Evolutionary conservation across 1,139 yeast genomes (phyloP).

Genomic region (Suhomyces coccinellae): DNA sequence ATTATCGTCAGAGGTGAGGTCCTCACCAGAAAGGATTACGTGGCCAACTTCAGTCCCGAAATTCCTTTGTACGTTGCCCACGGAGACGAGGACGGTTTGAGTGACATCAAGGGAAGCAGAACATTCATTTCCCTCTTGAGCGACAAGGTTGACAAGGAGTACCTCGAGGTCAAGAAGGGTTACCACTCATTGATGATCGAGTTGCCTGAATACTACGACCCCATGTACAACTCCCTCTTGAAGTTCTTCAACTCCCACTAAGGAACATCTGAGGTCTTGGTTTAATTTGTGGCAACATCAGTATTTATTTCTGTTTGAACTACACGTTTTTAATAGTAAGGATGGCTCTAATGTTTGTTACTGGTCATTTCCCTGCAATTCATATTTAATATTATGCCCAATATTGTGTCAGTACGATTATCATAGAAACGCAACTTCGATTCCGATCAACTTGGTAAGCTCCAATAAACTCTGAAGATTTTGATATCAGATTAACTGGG

Average conservation of each 20-base stretch:
- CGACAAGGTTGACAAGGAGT: conserved; percentile 30
- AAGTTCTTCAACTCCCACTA: conserved; percentile 3
- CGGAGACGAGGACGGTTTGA: conserved; percentile 47
- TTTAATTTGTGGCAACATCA: neutral
- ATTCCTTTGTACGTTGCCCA: conserved; percentile 34
- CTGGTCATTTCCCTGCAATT: too few relatives aligned
- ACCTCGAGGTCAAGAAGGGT: conserved; percentile 32
- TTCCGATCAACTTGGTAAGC: too few relatives aligned
- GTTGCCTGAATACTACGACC: conserved; percentile 6
- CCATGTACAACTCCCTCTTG: neutral
- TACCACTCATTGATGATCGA: conserved; percentile 52
- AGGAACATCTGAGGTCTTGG: neutral
- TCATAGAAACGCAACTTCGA: too few relatives aligned
- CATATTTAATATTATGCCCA: too few relatives aligned
- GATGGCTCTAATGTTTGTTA: too few relatives aligned
- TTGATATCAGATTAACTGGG: too few relatives aligned
- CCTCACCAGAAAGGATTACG: conserved; percentile 45
- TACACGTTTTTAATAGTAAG: neutral
- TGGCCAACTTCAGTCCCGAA: conserved; percentile 44
- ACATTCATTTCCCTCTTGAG: conserved; percentile 43
- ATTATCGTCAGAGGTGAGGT: conserved; percentile 64
- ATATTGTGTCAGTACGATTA: too few relatives aligned
- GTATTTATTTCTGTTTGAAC: neutral
- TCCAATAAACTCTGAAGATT: too few relatives aligned
- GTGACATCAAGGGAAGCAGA: conserved; percentile 55